Base-by-base conservation (phyloP, 1,139 yeast species). In the Yamadazyma triangularis region DNA sequence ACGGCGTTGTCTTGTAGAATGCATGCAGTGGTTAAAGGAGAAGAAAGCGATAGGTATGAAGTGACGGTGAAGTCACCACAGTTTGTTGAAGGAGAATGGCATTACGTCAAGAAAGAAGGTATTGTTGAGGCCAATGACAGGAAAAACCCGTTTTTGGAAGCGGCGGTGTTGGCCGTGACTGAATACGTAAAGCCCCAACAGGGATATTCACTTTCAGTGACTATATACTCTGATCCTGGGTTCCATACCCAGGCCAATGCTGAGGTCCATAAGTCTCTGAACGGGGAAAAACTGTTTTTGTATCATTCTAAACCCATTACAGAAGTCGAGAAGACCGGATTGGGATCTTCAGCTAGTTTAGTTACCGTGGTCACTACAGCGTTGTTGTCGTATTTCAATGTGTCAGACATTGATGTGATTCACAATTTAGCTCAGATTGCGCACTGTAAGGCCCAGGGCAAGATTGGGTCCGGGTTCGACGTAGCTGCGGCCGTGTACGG, bases 401-500 rank as follows among this genome's bases (percentile, higher is more conserved):
- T 35, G 8, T 47, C 66, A 9, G n/a, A 14, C 6, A 13, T 28
- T 15, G 60, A 69, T 34, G 38, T 65, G 4, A 64, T 91, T 18
- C 97, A 91, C 54, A 89, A 87, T 45, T 59, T 87, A 21, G 77
- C 96, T 0, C 98, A 91, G 51, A 64, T 86, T 9, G 84, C 95
- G 1, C 98, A 91, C 53, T 89, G 96, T 53, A 73, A 75, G 34
- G 97, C 98, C 2, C 98, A 91, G 53, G 85, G 86, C 26, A 93
- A 93, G 54, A 79, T 91, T 16, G 98, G 98, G 0, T 86, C 96
- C 3, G 98, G 98, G 0, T 91, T 91, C 54, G 98, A 91, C 51
- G 94, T 93, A 25, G 97, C 95, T 0, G 81, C 97, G 7, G 98
- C 98, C 0, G 81, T 86, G 0, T 91, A 72, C 56, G 98, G 98